A percentile compares a stretch with the other conserved stretches of the same genome.
These are phyloP conservation scores for Isatis tinctoria DNA, from an alignment of 345 rosid species.

Conservation along the genomic window DNA sequence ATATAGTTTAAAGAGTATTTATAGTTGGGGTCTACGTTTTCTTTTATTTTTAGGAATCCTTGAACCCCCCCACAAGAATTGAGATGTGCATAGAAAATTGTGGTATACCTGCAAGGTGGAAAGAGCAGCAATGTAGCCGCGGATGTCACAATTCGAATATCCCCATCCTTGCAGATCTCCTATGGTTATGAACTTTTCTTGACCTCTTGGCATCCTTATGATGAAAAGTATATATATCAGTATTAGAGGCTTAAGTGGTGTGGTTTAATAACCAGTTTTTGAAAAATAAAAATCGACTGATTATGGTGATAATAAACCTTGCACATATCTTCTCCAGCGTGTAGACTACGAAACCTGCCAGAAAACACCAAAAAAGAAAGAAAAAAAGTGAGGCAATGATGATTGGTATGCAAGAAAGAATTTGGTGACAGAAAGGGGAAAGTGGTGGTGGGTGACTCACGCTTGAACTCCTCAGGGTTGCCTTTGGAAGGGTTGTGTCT, in stretches of 20 bases:
- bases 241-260: neutral
- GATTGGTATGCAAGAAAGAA: neutral
- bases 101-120: constrained; percentile 67
- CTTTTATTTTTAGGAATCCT: no score
- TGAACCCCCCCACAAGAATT: neutral
- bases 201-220: constrained; percentile 66
- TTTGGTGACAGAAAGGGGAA: neutral
- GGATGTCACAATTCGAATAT: constrained; percentile 65
- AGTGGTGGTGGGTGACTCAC: constrained; percentile 6
- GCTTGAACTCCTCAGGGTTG: constrained; percentile 70
- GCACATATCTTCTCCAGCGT: constrained; percentile 62
- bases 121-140: constrained; percentile 65
- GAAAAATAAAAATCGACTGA: neutral
- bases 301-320: constrained; percentile 36
- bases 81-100: neutral
- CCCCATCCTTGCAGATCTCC: constrained; percentile 94
- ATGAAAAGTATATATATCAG: neutral
- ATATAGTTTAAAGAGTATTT: neutral
- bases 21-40: neutral
- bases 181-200: constrained; percentile 65
- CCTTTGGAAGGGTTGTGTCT: constrained; percentile 68
- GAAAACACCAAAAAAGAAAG: neutral
- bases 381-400: neutral
- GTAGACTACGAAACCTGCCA: constrained; percentile 52
- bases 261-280: neutral